Base-by-base conservation (phyloP, 805 yeast species). In the Yamadazyma scolyti region DNA sequence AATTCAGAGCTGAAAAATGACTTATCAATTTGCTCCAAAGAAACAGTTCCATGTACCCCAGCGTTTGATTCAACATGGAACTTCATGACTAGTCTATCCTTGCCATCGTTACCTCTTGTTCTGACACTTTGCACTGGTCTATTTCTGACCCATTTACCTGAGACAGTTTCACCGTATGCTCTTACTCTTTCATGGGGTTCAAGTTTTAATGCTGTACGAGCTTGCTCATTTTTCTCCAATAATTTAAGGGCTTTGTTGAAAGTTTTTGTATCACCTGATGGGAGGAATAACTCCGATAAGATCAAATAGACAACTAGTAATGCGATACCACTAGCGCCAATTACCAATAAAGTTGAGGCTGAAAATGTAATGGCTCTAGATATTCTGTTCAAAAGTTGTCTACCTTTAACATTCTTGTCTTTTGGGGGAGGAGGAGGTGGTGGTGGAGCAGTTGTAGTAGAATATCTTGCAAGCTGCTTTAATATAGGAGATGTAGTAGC, bases 181-280 rank as follows among this genome's bases (percentile, higher is more conserved):
- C 82, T 82, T 31, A 89, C 63, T 49, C 85, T 73, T 33, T 70
- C 73, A 7, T 76, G 78, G 2, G 68, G 55, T 11, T 63, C 47
- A 40, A 80, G 70, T 17, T 73, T 72, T 22, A 89, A 62, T 18
- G 79, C 54, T 41, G 66, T 60, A 44, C 79, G 79, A 3, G 82
- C 79, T 22, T 54, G 56, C 28, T 70, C 69, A 54, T 82, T 85
- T 37, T 79, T 65, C 50, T 89, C 90, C 22, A 87, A 74, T 46
- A 84, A 60, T 9, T 75, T 72, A 19, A 88, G 88, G 2, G 95
- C 94, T 45, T 86, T 75, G 60, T 89, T 88, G 65, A 89, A 89
- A 2, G 94, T 77, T 42, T 82, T 83, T 0, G 95, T 89, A 51
- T 89, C 96, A 15, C 95, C 95, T 1, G 94, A 81, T 7, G 97